Evolutionary conservation across 257 asterid species (phyloP), one percentile per base, ranked within the genome.

Genomic region (Ilex aquifolium): DNA sequence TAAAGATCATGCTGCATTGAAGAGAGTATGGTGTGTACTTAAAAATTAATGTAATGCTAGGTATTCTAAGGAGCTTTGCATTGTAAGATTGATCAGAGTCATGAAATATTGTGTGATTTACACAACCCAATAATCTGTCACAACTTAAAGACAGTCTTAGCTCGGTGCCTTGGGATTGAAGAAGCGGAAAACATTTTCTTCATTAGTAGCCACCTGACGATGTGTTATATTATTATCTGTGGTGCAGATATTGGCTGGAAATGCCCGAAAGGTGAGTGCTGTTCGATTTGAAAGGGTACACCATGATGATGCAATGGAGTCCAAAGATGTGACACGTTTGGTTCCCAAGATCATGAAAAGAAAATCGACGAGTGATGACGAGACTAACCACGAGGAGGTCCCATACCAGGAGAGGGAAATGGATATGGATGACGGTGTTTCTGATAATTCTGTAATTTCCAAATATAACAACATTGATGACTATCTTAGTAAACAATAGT

Each of bases 221-320:
- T 32, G 32, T 32, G 3, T 60, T 48, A 27, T 75, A 3, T 49
- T 59, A 31, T 64, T 53, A 5, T 32, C 11, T n/a, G 46, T 70
- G 65, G 52, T 77, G 85, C 80, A 89, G 98, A 85, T 92, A 82
- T 77, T 93, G 59, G 99, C 95, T 15, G 99, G 99, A 72, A 84
- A 93, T 69, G 97, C 95, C 11, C 83, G 99, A 79, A 93, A 93
- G 78, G 96, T 93, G 44, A 82, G 96, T 63, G 95, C 99, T 8
- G 95, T 87, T 62, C 76, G 99, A 49, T 93, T 93, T 73, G 99
- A 90, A 79, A 72, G 88, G 59, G 59, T 79, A 72, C 82, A 73
- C 79, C 68, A 60, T 4, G 92, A 81, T 71, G 64, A 72, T 49
- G 73, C 80, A 5, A 29, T 62, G 31, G 93, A 77, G 63, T 29